Evolutionary conservation across 495 filamentous ascomycete genomes (phyloP).

Genomic region (Gamarada debralockiae): DNA sequence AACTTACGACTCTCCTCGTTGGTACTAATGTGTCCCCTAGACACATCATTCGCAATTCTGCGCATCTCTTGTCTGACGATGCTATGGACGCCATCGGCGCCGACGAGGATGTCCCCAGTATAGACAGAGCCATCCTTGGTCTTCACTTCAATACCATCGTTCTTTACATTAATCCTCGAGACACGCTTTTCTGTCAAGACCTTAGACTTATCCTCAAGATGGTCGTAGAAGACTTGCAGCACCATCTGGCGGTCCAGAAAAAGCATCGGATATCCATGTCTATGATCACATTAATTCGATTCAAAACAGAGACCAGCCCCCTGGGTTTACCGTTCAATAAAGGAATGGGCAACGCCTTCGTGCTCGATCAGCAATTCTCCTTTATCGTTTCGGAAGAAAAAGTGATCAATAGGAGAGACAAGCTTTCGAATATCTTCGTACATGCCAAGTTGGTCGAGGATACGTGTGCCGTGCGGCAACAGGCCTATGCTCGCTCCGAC

Average conservation of each 20-base stretch:
- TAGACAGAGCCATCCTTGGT: constrained; percentile 29
- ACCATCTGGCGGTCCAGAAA: constrained; percentile 32
- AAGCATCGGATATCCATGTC: constrained; percentile 32
- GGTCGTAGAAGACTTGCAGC: constrained; percentile 32
- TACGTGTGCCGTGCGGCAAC: constrained; percentile 26
- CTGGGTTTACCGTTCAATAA: too few relatives aligned
- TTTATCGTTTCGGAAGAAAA: constrained; percentile 22
- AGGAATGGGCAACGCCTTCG: too few relatives aligned
- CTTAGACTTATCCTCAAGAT: constrained; percentile 30
- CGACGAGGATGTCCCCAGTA: constrained; percentile 43
- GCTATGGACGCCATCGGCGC: constrained; percentile 45
- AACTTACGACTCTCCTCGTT: background rate
- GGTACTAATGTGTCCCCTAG: constrained; percentile 15
- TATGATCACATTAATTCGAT: too few relatives aligned
- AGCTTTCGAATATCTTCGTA: constrained; percentile 14
- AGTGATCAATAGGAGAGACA: constrained; percentile 10
- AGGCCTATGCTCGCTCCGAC: constrained; percentile 32
- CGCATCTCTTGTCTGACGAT: constrained; percentile 20
- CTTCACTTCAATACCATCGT: constrained; percentile 13
- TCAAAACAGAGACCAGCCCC: too few relatives aligned
- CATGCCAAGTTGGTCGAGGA: constrained; percentile 45
- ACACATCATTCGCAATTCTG: background rate
- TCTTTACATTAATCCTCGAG: constrained; percentile 7
- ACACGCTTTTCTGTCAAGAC: constrained; percentile 31
- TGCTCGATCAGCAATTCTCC: constrained; percentile 8